phyloP scores from a whole-genome alignment of 192 early-diverging fungal genomes.

The Mortierella alpina region DNA sequence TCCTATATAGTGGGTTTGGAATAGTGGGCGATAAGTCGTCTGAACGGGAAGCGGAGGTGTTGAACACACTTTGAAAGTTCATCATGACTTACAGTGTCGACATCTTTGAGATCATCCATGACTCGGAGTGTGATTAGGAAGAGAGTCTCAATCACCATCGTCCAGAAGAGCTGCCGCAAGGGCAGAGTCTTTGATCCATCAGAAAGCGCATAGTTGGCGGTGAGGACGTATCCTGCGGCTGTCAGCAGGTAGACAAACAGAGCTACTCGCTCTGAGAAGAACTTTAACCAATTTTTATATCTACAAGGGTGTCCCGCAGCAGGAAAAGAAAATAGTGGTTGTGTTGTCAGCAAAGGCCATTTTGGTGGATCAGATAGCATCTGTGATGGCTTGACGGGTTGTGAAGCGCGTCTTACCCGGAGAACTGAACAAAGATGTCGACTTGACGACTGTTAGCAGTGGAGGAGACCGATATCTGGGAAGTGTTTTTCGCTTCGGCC shows the following conservation, averaged over 20 bases:
- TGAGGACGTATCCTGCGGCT: constrained; percentile 45
- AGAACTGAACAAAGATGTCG: constrained; percentile 51
- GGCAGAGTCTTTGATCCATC: constrained; percentile 28
- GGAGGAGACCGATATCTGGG: constrained; percentile 20
- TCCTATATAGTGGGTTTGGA: constrained; percentile 4
- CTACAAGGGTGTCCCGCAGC: not conserved
- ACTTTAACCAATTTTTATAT: constrained; percentile 48
- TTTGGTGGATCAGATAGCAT: not conserved
- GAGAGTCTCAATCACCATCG: constrained; percentile 34
- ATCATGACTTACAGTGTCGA: constrained; percentile 35
- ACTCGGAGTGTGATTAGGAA: constrained; percentile 47
- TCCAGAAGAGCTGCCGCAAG: constrained; percentile 38
- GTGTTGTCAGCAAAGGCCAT: not conserved
- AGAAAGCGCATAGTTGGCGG: constrained; percentile 40
- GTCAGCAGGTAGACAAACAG: constrained; percentile 46
- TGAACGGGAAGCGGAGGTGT: not conserved
- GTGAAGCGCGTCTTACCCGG: constrained; percentile 13
- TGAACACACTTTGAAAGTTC: not conserved
- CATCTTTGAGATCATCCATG: constrained; percentile 53
- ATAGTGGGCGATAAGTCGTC: not conserved
- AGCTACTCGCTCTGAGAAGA: constrained; percentile 38
- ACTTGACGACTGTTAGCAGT: constrained; percentile 37
- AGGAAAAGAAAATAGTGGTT: not conserved
- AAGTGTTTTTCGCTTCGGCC: constrained; percentile 23
- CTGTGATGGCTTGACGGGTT: not conserved